A percentile compares a stretch with the other conserved stretches of the same genome.
phyloP scores from a whole-genome alignment of 164 flowering plant genomes.

The Liriodendron chinense region DNA sequence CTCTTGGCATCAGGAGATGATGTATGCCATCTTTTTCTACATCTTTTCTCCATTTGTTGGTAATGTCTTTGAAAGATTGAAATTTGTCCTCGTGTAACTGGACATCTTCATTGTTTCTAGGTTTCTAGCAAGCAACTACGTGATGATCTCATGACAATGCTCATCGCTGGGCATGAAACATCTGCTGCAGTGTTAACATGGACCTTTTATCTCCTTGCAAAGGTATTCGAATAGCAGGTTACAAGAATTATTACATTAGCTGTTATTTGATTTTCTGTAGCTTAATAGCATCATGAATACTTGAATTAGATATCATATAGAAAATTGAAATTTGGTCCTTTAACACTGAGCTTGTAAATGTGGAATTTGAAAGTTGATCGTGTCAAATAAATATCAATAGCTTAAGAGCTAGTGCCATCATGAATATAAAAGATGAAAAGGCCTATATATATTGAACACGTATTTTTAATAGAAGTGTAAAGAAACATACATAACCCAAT shows the following conservation, averaged over 20 bases:
- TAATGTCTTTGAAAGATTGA: not conserved
- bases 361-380: too few relatives aligned
- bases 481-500: too few relatives aligned
- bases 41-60: not conserved
- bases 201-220: constrained; percentile 88
- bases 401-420: not conserved
- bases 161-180: constrained; percentile 99
- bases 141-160: constrained; percentile 98
- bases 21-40: constrained; percentile 34
- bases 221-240: constrained; percentile 32
- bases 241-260: not conserved
- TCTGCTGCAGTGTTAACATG: constrained; percentile 96
- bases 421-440: not conserved
- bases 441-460: not conserved
- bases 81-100: not conserved
- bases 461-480: not conserved
- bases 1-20: constrained; percentile 98
- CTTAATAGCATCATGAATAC: too few relatives aligned
- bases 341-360: too few relatives aligned
- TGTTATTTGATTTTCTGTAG: too few relatives aligned
- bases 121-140: constrained; percentile 98
- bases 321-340: too few relatives aligned
- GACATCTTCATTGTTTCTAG: constrained; percentile 33
- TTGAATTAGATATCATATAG: too few relatives aligned
- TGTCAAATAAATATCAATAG: not conserved